phyloP scores from a whole-genome alignment of 805 yeast species.

The Kazachstania africana region DNA sequence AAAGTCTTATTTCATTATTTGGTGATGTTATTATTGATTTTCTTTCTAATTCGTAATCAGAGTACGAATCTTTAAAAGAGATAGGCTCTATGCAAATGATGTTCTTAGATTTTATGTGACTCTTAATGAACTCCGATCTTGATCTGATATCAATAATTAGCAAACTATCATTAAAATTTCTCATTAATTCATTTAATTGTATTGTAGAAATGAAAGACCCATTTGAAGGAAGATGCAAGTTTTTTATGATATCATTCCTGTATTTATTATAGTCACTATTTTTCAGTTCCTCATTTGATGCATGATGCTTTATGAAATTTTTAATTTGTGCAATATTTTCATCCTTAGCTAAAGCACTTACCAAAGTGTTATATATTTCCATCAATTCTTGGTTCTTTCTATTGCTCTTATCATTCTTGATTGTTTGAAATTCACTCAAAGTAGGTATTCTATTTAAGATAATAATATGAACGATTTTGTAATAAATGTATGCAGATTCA shows the following conservation, averaged over 20 bases:
- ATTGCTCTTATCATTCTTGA: constrained; percentile 10
- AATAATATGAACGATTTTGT: constrained; percentile 23
- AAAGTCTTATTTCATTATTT: constrained; percentile 40
- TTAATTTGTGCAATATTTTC: constrained; percentile 20
- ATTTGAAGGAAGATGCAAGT: not conserved
- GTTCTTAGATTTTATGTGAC: constrained; percentile 51
- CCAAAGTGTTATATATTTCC: constrained; percentile 24
- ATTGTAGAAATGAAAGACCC: constrained; percentile 6
- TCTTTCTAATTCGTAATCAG: constrained; percentile 57
- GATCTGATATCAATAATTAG: constrained; percentile 67
- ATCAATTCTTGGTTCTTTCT: constrained; percentile 16
- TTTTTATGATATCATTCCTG: not conserved
- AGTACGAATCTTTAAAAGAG: constrained; percentile 36
- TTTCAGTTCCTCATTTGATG: constrained; percentile 2
- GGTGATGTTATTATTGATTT: constrained; percentile 48
- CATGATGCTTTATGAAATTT: constrained; percentile 12
- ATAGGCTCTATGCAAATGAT: constrained; percentile 70
- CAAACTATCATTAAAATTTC: constrained; percentile 13
- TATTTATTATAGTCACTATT: not conserved
- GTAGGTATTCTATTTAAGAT: constrained; percentile 21
- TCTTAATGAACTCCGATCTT: constrained; percentile 42
- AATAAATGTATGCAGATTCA: constrained; percentile 26
- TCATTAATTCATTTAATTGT: constrained; percentile 10
- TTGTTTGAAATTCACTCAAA: constrained; percentile 13
- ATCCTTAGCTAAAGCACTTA: constrained; percentile 20